Conservation (phyloP, 345 rosid genomes). For the Salix exigua region DNA sequence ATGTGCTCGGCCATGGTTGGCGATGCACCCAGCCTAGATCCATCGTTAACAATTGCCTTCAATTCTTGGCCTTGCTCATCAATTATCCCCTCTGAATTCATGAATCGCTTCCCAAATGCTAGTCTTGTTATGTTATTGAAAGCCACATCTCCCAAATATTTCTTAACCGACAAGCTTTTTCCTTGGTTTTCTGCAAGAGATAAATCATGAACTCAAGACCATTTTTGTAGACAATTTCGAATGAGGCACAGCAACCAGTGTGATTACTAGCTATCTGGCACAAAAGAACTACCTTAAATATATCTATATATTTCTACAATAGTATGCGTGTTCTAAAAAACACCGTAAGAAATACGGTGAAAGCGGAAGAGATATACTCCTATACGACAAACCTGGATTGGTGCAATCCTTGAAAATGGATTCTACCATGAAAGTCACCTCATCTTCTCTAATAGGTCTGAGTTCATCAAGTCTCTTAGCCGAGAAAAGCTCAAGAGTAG, state of each 20-base stretch:
- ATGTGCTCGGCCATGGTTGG: slow-evolving; percentile 82
- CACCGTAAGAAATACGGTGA: not conserved
- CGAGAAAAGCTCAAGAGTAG: slow-evolving; percentile 80
- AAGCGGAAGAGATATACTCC: not conserved
- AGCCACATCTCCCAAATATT: slow-evolving; percentile 76
- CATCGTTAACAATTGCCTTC: slow-evolving; percentile 71
- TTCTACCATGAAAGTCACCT: slow-evolving; percentile 85
- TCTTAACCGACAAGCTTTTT: slow-evolving; percentile 51
- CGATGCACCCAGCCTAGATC: slow-evolving; percentile 70
- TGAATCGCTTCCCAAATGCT: slow-evolving; percentile 89
- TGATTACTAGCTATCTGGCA: too few species aligned
- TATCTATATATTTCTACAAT: too few species aligned
- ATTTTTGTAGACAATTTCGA: too few species aligned
- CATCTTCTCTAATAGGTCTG: slow-evolving; percentile 87
- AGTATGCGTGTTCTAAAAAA: not conserved
- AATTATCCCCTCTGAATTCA: slow-evolving; percentile 60
- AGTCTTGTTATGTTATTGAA: slow-evolving; percentile 93
- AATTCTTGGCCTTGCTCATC: slow-evolving; percentile 87
- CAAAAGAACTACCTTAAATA: too few species aligned
- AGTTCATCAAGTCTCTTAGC: slow-evolving; percentile 70
- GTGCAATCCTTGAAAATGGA: slow-evolving; percentile 61
- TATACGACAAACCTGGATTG: slow-evolving; percentile 45
- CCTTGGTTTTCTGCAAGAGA: slow-evolving; percentile 43
- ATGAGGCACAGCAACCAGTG: not conserved
- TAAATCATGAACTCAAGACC: not conserved